These are phyloP conservation scores for Amoeboradix gromovi DNA, from an alignment of 371 early-diverging fungal species.

Conservation along the genomic window DNA sequence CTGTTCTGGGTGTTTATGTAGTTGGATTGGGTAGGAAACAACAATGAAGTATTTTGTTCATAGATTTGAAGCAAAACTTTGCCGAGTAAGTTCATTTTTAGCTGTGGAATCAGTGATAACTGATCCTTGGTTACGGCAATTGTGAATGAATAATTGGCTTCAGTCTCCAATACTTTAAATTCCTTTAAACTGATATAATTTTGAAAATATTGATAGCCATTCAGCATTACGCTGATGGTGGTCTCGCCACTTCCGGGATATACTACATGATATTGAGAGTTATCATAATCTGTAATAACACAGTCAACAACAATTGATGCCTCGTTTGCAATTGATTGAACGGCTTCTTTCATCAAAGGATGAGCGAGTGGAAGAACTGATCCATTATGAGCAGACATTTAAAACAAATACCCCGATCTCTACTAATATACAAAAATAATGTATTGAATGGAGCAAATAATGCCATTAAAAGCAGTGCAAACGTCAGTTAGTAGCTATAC, in stretches of 20 bases:
- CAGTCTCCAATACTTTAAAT: neutral
- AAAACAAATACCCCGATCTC: no score
- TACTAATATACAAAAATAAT: no score
- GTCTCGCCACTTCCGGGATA: neutral
- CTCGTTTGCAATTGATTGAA: neutral
- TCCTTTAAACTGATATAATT: neutral
- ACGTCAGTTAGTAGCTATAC: no score
- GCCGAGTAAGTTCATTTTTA: neutral
- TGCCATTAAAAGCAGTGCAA: no score
- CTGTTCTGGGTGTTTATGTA: neutral
- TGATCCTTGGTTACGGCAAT: neutral
- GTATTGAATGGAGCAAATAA: no score
- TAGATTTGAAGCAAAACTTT: neutral
- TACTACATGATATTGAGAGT: neutral
- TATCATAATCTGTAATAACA: neutral
- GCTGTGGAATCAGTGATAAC: neutral
- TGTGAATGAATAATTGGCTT: neutral
- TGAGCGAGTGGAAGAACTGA: neutral
- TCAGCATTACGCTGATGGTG: neutral
- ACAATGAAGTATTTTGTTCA: neutral
- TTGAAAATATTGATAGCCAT: neutral
- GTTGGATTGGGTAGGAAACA: neutral
- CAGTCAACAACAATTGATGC: neutral
- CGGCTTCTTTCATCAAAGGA: neutral
- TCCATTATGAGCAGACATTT: neutral